Conservation (phyloP, 108 stramenopile genomes). For the Nitzschia sp. region DNA sequence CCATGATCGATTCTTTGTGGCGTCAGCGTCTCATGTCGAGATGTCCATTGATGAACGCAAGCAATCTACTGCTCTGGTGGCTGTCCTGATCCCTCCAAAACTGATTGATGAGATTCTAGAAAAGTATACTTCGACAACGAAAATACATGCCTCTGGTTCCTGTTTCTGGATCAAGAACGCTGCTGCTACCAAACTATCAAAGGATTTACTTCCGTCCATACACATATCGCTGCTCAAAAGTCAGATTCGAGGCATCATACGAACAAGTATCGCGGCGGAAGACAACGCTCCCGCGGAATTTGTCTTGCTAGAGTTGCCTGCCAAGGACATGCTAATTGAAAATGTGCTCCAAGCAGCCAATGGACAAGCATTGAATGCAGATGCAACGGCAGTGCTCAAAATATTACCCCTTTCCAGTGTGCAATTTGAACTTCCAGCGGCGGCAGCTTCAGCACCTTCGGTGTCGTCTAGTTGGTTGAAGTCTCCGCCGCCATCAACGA, state of each 20-base stretch:
- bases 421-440: constrained; percentile 16
- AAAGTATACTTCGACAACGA: constrained; percentile 19
- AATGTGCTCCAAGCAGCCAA: constrained; percentile 34
- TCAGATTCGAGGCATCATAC: constrained; percentile 29
- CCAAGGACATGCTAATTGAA: constrained; percentile 3
- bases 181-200: constrained; percentile 4
- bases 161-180: constrained; percentile 33
- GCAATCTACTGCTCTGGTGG: constrained; percentile 7
- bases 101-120: constrained; percentile 18
- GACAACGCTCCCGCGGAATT: constrained; percentile 42
- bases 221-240: constrained; percentile 15
- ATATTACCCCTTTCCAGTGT: constrained; percentile 54
- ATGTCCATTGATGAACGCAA: constrained; percentile 13
- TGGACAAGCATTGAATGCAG: constrained; percentile 40
- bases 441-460: neutral
- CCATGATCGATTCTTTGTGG: constrained; percentile 30
- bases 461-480: neutral
- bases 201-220: constrained; percentile 26
- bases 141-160: constrained; percentile 24
- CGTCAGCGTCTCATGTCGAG: constrained; percentile 24
- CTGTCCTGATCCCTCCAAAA: constrained; percentile 29
- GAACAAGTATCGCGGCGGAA: constrained; percentile 23
- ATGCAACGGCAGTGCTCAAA: constrained; percentile 52
- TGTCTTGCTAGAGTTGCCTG: constrained; percentile 35
- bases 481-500: constrained; percentile 1